Evolutionary conservation across 2,329 filamentous ascomycete species (phyloP), one percentile per base, ranked within the genome.

Genomic region (Fusarium bulbicola): DNA sequence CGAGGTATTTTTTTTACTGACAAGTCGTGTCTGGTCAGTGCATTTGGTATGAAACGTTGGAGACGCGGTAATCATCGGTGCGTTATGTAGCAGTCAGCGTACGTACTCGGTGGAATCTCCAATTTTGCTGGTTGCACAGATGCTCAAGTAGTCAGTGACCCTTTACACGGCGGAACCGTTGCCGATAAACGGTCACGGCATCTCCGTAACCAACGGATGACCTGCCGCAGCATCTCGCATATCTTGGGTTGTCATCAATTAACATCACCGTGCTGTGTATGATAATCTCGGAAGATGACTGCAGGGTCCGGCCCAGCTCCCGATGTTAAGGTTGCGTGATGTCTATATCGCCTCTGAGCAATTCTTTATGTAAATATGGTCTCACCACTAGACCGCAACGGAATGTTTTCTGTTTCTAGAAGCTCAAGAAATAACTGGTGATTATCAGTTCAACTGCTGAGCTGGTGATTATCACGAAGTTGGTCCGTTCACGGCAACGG

Each of bases 1-100:
- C 54, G 57, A 59, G 46, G 57, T 34, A 59, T 59, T 53, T 54
- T 53, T 14, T 30, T 11, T 13, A 13, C 28, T 16, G 28, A 49
- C 32, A 16, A 32, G 49, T 50, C 8, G 8, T 52, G 4, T 54
- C 36, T 54, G 52, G 36, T 32, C 52, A 56, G 9, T 56, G 52
- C 36, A 50, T 39, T 43, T 21, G 7, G 10, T 3, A 45, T 53
- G 47, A 24, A 39, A 65, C 59, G 26, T 59, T 58, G 30, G 42
- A 66, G 57, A 66, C 28, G 32, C 49, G 63, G 63, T 26, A 66
- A 65, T 20, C 50, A 18, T 66, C 62, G 63, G 62, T 32, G 32
- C 9, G 36, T 3, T 7, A 39, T 34, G 32, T 34, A 16, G 32
- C 15, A 34, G 7, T 20, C 43, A 45, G 24, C 24, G 42, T 20